A percentile compares a stretch with the other conserved stretches of the same genome.
phyloP scores from a whole-genome alignment of 495 filamentous ascomycete genomes.

The Margaritispora aquatica region DNA sequence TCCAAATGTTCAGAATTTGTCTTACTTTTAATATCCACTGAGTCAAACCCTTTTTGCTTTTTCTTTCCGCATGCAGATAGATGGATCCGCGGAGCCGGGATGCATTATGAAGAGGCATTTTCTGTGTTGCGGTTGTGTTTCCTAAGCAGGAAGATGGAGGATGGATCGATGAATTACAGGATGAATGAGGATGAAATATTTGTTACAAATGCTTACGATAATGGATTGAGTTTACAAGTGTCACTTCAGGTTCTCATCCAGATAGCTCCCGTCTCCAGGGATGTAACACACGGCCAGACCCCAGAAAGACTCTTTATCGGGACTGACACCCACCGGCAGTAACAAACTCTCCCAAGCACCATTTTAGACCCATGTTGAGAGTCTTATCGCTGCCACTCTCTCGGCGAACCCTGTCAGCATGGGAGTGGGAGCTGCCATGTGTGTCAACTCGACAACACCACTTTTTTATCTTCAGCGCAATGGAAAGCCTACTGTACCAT shows the following conservation, averaged over 20 bases:
- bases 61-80: not conserved
- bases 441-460: not conserved
- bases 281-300: not conserved
- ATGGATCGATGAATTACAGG: no score
- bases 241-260: not conserved
- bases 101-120: no score
- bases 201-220: not conserved
- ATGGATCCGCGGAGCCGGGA: no score
- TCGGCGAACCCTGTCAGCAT: not conserved
- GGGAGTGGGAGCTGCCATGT: no score
- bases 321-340: not conserved
- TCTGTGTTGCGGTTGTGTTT: no score
- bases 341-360: not conserved
- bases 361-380: no score
- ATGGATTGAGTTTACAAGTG: not conserved
- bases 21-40: not conserved
- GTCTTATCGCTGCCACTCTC: not conserved
- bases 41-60: not conserved
- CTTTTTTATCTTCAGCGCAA: no score
- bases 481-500: no score
- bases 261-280: not conserved
- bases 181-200: no score
- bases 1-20: not conserved
- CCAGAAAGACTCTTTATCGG: not conserved
- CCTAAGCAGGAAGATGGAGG: no score